Base-by-base conservation (phyloP, 2,329 filamentous ascomycete genomes). In the Gliomastix tumulicola region DNA sequence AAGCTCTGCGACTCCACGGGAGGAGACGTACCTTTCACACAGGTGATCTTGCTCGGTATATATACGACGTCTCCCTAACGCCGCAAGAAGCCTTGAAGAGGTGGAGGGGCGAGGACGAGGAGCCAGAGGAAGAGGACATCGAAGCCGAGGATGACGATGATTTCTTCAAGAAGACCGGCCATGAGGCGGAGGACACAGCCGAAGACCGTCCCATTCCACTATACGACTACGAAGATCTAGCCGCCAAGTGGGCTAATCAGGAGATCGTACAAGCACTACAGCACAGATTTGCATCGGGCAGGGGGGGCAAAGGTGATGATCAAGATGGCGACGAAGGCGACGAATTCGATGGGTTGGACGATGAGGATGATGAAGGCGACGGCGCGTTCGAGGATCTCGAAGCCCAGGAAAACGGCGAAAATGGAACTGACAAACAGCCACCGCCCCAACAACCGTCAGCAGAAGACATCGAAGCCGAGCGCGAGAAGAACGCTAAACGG, bases 401-500 rank as follows among this genome's bases (percentile, higher is more conserved):
- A 27, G 74, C 76, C 44, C 83, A 87, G 55, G 86, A 84, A 10
- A 86, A 90, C 49, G 87, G 86, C 34, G 88, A 96, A 59, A 47
- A 46, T 16, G 44, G 47, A 10, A 32, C 46, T 7, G 22, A 32
- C 32, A 25, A 31, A 23, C 45, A 57, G 3, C n/a, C n/a, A n/a
- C 55, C 68, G 8, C 63, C 65, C 9, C 63, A 65, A 8, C 63
- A 69, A 27, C 60, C 63, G 38, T 53, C 60, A 3, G 60, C 59
- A 11, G 62, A 67, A n/a, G 67, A 62, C 33, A 70, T 97, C n/a
- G 88, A 90, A 43, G 84, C 81, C 4, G 92, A 98, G 63, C 84
- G 92, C 47, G 87, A 88, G 48, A 84, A 79, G 59, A 98, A 98
- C 51, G 92, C 92, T 3, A 79, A 81, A 46, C 76, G 86, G 45